A percentile compares a stretch with the other conserved stretches of the same genome.
These are phyloP conservation scores for Thalassiosira ordinaria DNA, from an alignment of 352 stramenopile genomes.

Conservation along the genomic window DNA sequence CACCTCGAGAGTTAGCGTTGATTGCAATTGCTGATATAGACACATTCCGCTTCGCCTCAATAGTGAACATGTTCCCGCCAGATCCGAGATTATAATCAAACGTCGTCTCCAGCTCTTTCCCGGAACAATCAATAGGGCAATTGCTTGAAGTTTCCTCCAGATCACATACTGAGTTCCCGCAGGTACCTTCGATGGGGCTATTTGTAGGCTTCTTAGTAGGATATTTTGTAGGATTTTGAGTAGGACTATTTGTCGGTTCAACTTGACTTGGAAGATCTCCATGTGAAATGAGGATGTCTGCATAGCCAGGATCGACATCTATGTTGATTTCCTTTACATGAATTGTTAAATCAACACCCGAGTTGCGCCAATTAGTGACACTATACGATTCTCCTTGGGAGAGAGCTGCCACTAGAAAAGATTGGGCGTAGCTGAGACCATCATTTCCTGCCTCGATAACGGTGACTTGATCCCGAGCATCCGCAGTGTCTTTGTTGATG, in stretches of 20 bases:
- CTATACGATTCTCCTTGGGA: conserved; percentile 21
- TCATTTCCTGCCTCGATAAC: conserved; percentile 36
- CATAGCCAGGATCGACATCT: conserved; percentile 20
- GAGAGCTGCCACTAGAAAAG: conserved; percentile 37
- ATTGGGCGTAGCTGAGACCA: conserved; percentile 46
- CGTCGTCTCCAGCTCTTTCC: conserved; percentile 34
- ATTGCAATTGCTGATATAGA: conserved; percentile 36
- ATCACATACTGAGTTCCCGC: conserved; percentile 31
- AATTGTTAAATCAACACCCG: conserved; percentile 30
- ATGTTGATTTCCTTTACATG: conserved; percentile 32
- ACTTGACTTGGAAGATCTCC: neutral
- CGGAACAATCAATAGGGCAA: conserved; percentile 37
- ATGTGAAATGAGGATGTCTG: conserved; percentile 21
- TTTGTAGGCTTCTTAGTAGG: conserved; percentile 14
- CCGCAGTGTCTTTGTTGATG: conserved; percentile 37
- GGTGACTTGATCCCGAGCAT: conserved; percentile 41
- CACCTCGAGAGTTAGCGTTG: conserved; percentile 35
- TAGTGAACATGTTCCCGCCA: conserved; percentile 40
- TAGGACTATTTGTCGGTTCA: conserved; percentile 9
- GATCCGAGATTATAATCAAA: conserved; percentile 42
- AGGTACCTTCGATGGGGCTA: conserved; percentile 1
- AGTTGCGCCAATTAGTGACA: conserved; percentile 31
- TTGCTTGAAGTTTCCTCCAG: conserved; percentile 5
- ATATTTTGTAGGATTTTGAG: neutral
- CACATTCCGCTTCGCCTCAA: conserved; percentile 38